Evolutionary conservation across 208 protist genomes (phyloP).

Genomic region (Ichthyophonus hoferi): DNA sequence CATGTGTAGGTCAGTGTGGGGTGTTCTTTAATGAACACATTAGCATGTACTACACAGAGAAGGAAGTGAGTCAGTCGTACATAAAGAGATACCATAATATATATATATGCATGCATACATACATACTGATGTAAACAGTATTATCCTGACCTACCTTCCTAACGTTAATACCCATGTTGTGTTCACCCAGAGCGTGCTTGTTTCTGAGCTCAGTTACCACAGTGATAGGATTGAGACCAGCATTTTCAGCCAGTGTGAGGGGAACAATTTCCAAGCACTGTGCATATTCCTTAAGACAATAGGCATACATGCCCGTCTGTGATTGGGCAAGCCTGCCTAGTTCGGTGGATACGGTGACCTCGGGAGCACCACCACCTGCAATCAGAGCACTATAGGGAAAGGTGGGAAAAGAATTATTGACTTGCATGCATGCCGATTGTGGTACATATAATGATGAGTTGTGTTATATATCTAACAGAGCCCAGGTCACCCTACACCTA

Average conservation of each 20-base stretch:
- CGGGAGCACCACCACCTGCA: constrained; percentile 89
- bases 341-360: constrained; percentile 86
- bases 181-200: constrained; percentile 80
- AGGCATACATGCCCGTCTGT: constrained; percentile 74
- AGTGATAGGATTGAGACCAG: constrained; percentile 90
- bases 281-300: constrained; percentile 91
- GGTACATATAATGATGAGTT: no score
- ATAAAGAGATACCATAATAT: no score
- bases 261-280: constrained; percentile 96
- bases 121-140: neutral
- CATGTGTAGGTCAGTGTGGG: no score
- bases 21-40: no score
- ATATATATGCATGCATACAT: neutral
- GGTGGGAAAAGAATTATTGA: no score
- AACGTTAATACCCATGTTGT: constrained; percentile 87
- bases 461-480: no score
- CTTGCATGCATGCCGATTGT: no score
- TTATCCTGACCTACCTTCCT: constrained; percentile 60
- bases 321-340: constrained; percentile 81
- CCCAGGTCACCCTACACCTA: no score
- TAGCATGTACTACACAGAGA: neutral
- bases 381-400: constrained; percentile 71
- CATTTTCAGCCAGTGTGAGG: constrained; percentile 97
- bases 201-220: constrained; percentile 97
- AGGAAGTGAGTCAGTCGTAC: neutral